Evolutionary conservation across 805 yeast species (phyloP), one percentile per base, ranked within the genome.

Genomic region (Myxozyma lipomycoides): DNA sequence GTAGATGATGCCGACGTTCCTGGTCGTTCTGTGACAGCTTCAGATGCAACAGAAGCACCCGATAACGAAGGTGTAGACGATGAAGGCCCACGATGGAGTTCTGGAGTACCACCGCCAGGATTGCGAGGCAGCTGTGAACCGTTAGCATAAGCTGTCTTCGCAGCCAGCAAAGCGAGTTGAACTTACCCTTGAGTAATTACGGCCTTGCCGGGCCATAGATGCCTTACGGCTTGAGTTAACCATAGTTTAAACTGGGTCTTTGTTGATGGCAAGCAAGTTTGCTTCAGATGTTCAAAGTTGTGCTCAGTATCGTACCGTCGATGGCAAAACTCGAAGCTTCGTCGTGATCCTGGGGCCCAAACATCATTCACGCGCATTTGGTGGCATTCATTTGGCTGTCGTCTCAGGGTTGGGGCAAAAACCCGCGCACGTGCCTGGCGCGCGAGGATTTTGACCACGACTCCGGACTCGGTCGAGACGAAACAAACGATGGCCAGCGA

Each of bases 171-270:
- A 41, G 39, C 26, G 26, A 18, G 21, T 28, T n/a, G n/a, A 39
- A 36, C 12, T 18, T 47, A 54, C 56, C 38, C 58, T 54, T 19
- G 56, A 30, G 35, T 51, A 50, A 26, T 45, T 52, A 44, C 55
- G 51, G 45, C 58, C 58, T 24, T 36, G 43, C 35, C 56, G 58
- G 36, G 58, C 57, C 57, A 52, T 52, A n/a, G n/a, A 7, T 9
- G 23, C 12, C 23, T 28, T 28, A 28, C 12, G 32, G 12, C 12
- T 7, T 28, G 32, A 28, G 7, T 12, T 28, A 28, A 28, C 32
- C 32, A 28, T 28, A 28, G 32, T 28, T 28, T 9, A 28, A n/a
- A n/a, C n/a, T 12, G 12, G 32, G 32, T 28, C 12, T 28, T 28
- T 28, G 32, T 12, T 28, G 12, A 12, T 28, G 32, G 7, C n/a